A percentile compares a stretch with the other conserved stretches of the same genome.
Conservation (phyloP, 2,329 filamentous ascomycete species). For the Hypoxylon sp. region DNA sequence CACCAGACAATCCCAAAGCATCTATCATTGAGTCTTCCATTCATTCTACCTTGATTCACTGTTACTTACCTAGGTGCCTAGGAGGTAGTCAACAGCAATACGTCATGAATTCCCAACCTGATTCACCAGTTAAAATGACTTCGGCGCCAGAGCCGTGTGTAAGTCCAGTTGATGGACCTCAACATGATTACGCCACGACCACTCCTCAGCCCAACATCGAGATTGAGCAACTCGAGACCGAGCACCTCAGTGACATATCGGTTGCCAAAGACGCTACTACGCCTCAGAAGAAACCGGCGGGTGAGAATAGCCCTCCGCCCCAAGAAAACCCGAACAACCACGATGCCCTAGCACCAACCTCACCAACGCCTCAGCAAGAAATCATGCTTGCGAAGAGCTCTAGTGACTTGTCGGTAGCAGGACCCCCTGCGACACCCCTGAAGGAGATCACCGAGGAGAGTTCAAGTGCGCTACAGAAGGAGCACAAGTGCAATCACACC, state of each 20-base stretch:
- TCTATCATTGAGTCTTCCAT: neutral
- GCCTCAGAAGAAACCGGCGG: neutral
- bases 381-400: neutral
- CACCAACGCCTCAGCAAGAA: neutral
- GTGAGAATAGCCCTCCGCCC: neutral
- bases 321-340: neutral
- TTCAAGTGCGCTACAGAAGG: neutral
- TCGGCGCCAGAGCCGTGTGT: neutral
- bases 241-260: neutral
- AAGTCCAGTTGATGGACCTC: neutral
- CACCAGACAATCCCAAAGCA: neutral
- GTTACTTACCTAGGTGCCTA: neutral
- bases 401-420: neutral
- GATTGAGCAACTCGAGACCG: neutral
- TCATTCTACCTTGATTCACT: neutral
- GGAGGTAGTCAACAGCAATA: neutral
- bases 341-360: neutral
- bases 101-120: slow-evolving; percentile 9
- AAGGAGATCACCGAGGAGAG: neutral
- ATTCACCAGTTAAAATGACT: neutral
- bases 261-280: neutral
- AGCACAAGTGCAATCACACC: neutral
- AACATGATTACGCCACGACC: neutral
- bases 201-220: neutral
- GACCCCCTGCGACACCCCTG: neutral